phyloP scores from a whole-genome alignment of 148 eudicot genomes.

The Fagopyrum tataricum region DNA sequence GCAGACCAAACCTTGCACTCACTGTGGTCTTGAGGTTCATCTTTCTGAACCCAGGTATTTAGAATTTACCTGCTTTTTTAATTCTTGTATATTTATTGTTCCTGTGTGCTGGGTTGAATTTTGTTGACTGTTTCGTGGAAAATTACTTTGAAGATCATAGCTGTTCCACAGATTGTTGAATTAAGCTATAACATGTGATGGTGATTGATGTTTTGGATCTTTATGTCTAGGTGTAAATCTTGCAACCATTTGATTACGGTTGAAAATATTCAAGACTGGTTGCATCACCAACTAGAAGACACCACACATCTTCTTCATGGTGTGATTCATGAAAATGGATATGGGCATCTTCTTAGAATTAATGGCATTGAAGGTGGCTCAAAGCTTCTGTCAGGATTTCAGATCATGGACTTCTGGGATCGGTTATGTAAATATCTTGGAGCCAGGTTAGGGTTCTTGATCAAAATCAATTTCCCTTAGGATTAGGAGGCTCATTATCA shows the following conservation, averaged over 20 bases:
- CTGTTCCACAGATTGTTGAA: too few relatives aligned
- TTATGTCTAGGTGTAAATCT: slow-evolving; percentile 58
- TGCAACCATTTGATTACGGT: slow-evolving; percentile 72
- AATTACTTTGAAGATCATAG: too few relatives aligned
- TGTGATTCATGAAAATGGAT: slow-evolving; percentile 83
- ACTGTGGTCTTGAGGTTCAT: slow-evolving; percentile 54
- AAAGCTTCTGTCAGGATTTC: slow-evolving; percentile 68
- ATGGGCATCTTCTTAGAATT: slow-evolving; percentile 88
- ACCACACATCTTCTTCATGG: slow-evolving; percentile 82
- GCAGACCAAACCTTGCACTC: slow-evolving; percentile 61
- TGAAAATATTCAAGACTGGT: slow-evolving; percentile 81
- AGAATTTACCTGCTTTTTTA: not conserved
- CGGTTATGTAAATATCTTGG: slow-evolving; percentile 77
- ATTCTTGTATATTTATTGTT: not conserved
- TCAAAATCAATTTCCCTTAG: slow-evolving; percentile 8
- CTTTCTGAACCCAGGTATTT: slow-evolving; percentile 75
- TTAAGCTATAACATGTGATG: not conserved
- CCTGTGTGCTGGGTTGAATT: not conserved
- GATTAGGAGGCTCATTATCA: slow-evolving; percentile 9
- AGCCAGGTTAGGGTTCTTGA: slow-evolving; percentile 67
- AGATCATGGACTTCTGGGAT: slow-evolving; percentile 96
- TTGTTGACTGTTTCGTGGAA: too few relatives aligned
- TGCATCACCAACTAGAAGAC: slow-evolving; percentile 71
- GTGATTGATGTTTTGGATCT: not conserved
- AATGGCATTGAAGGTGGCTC: slow-evolving; percentile 97